Conservation (phyloP, 2,329 filamentous ascomycete genomes). For the Colletotrichum euphorbiae region DNA sequence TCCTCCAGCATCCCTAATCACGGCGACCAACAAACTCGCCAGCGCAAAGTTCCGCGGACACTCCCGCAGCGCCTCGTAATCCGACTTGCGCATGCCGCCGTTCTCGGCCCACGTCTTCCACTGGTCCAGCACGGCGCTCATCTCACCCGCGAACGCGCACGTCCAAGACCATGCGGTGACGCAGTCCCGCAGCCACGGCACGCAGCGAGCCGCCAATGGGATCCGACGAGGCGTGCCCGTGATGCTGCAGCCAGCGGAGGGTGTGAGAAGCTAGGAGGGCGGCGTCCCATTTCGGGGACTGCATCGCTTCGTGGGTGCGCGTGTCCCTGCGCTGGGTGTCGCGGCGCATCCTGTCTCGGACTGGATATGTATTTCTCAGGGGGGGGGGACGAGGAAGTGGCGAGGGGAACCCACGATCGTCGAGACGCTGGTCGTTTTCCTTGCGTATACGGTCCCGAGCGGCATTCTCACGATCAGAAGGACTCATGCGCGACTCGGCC, state of each 20-base stretch:
- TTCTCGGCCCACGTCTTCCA: conserved; percentile 68
- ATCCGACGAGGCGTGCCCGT: conserved; percentile 38
- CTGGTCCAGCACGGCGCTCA: conserved; percentile 56
- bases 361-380: no score
- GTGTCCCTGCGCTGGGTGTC: conserved; percentile 57
- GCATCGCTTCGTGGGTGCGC: conserved; percentile 62
- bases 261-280: conserved; percentile 58
- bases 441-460: conserved; percentile 53
- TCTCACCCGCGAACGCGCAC: conserved; percentile 53
- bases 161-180: conserved; percentile 66
- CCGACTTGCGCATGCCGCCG: conserved; percentile 63
- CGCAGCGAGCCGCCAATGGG: conserved; percentile 46
- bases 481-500: conserved; percentile 58
- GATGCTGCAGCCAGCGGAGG: conserved; percentile 56
- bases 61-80: conserved; percentile 52
- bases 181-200: conserved; percentile 57
- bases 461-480: conserved; percentile 55
- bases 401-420: conserved; percentile 56
- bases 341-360: conserved; percentile 55
- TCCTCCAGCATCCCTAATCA: conserved; percentile 59
- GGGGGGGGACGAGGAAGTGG: no score
- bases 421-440: conserved; percentile 58
- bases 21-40: conserved; percentile 59
- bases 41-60: conserved; percentile 58
- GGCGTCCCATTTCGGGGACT: conserved; percentile 65